Evolutionary conservation across 2,329 filamentous ascomycete species (phyloP), one percentile per base, ranked within the genome.

Genomic region (Hyphodiscus sp.): DNA sequence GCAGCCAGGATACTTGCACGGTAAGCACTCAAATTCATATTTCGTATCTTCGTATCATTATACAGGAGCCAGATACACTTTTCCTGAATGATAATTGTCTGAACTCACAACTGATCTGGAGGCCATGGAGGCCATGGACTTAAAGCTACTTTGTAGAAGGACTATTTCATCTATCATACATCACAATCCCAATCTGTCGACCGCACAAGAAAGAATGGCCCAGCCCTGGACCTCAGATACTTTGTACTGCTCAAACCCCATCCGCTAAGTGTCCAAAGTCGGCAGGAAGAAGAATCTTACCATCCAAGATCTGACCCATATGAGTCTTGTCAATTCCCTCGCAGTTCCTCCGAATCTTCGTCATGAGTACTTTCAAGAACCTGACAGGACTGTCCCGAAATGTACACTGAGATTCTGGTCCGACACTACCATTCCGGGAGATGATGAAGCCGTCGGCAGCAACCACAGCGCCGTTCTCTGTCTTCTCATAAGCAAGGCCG

Each of bases 291-390:
- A 26, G 23, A 26, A 26, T 26, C 38, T 52, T 59, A 1, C 73
- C 73, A 45, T 65, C 57, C 47, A 75, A 29, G 15, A 75, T 57
- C 33, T 65, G 63, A 2, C 76, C 75, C 43, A 78, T 53, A 57
- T 78, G 74, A 0, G 74, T 77, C 57, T 70, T 72, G 13, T 69
- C 68, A 49, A 70, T 71, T 45, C 63, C 68, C 52, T 70, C 68
- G 16, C 66, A 71, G 45, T 70, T 71, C 54, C 63, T 64, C 58
- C 65, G 50, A 45, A 59, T 64, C 52, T 64, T 52, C 13, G 58
- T 66, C 53, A 73, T 57, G 0, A 77, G 57, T 2, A 63, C 59
- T 41, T 67, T 69, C 6, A 79, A 49, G 47, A 76, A 74, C 1
- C 62, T 65, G 0, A 76, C 67, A 0, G 73, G 73, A 45, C 71